Conservation (phyloP, 148 eudicot genomes). For the Amaranthus cruentus region DNA sequence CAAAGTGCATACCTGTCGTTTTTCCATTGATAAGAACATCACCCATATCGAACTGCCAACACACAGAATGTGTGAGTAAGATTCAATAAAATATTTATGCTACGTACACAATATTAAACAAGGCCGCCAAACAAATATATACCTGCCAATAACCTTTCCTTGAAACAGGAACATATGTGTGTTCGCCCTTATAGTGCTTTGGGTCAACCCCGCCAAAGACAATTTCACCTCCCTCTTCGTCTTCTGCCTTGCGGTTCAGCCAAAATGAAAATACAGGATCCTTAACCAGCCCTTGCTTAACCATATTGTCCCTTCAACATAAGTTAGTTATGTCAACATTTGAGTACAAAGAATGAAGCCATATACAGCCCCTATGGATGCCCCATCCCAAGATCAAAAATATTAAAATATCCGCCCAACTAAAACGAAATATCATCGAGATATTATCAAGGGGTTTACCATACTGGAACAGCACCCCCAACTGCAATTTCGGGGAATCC, state of each 20-base stretch:
- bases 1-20: constrained; percentile 55
- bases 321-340: background rate
- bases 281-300: constrained; percentile 53
- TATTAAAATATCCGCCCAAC: background rate
- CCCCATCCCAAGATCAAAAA: too few relatives aligned
- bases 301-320: constrained; percentile 54
- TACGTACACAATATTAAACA: background rate
- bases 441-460: constrained; percentile 38
- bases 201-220: constrained; percentile 58
- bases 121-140: background rate
- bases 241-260: constrained; percentile 47
- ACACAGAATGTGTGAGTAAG: constrained; percentile 1
- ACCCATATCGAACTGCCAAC: constrained; percentile 78
- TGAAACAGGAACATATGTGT: constrained; percentile 49
- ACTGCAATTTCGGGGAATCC: constrained; percentile 87
- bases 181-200: constrained; percentile 43
- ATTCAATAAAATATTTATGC: background rate
- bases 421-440: background rate
- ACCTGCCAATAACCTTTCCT: constrained; percentile 70
- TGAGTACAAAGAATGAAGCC: too few relatives aligned
- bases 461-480: constrained; percentile 82
- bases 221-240: constrained; percentile 55
- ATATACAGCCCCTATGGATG: too few relatives aligned
- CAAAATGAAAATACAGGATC: constrained; percentile 70
- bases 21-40: constrained; percentile 76